Base-by-base conservation (phyloP, 208 protist genomes). In the Polymyxa betae region DNA sequence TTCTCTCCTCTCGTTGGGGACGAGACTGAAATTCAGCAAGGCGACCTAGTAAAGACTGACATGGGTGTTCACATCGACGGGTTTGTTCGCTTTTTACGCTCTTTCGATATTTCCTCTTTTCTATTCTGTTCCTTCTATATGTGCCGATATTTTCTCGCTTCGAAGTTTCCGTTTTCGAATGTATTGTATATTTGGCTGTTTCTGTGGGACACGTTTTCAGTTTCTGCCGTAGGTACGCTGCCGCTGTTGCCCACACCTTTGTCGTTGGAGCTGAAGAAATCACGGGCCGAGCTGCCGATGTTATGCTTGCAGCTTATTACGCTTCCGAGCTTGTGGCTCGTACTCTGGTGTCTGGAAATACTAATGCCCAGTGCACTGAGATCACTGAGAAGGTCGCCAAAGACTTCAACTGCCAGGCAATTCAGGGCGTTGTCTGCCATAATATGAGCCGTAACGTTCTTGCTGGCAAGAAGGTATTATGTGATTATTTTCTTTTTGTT, bases 41-140 rank as follows among this genome's bases (percentile, higher is more conserved):
- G 97, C 72, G 98, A 99, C 94, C 94, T 99, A 10, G 97, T 98
- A 66, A 99, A 99, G 94, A 97, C 99, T 94, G 98, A 99, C 93
- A 95, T 99, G 0, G 98, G 98, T 88, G 96, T 97, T 88, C 98
- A 99, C 46, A 94, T 99, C 32, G 98, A 99, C 91, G 98, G 98
- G 78, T 99, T 98, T 95, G 96, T 97, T 91, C 24, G 12, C 5
- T 29, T 24, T 87, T 5, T 87, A 32, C 41, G 20, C 24, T 87
- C 41, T 87, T 32, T 87, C 24, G 5, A 46, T 87, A 46, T 87
- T 32, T 5, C 24, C 41, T 87, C 41, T 32, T 87, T 87, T 87
- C 5, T 87, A 40, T 87, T 87, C 24, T 87, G 54, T 24, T 68
- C n/a, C n/a, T 68, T 24, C n/a, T 68, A 24, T 68, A n/a, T 68